phyloP scores from a whole-genome alignment of 2,329 filamentous ascomycete genomes.

The Biscogniauxia sp. region DNA sequence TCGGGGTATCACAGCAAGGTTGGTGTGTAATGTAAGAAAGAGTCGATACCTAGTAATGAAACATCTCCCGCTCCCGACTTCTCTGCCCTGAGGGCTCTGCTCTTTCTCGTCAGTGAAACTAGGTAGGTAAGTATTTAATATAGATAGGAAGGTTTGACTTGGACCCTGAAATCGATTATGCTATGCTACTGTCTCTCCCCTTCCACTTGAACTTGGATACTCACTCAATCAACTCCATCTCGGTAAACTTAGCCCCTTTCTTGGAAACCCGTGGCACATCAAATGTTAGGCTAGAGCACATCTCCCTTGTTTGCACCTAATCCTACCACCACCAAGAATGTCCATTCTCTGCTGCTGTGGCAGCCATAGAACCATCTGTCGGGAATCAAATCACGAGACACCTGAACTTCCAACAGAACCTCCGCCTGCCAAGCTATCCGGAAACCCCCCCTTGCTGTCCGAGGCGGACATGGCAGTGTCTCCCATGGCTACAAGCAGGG shows the following conservation, averaged over 20 bases:
- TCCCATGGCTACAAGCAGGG: constrained; percentile 15
- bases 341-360: constrained; percentile 36
- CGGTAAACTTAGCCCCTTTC: not conserved
- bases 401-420: constrained; percentile 23
- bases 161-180: not conserved
- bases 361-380: constrained; percentile 15
- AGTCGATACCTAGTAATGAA: too few relatives aligned
- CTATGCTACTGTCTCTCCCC: not conserved
- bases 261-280: not conserved
- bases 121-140: not conserved
- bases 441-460: constrained; percentile 13
- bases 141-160: not conserved
- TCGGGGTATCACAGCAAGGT: too few relatives aligned
- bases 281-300: not conserved
- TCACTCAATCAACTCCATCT: not conserved
- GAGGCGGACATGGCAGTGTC: constrained; percentile 21
- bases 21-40: too few relatives aligned
- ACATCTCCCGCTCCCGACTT: too few relatives aligned
- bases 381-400: constrained; percentile 14
- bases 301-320: not conserved
- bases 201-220: not conserved
- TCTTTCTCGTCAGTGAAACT: not conserved
- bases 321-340: constrained; percentile 27
- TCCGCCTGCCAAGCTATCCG: constrained; percentile 23
- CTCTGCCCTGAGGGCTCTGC: too few relatives aligned